A percentile compares a stretch with the other conserved stretches of the same genome.
These are phyloP conservation scores for Erysiphe neolycopersici DNA, from an alignment of 2,329 filamentous ascomycete genomes.

Conservation along the genomic window DNA sequence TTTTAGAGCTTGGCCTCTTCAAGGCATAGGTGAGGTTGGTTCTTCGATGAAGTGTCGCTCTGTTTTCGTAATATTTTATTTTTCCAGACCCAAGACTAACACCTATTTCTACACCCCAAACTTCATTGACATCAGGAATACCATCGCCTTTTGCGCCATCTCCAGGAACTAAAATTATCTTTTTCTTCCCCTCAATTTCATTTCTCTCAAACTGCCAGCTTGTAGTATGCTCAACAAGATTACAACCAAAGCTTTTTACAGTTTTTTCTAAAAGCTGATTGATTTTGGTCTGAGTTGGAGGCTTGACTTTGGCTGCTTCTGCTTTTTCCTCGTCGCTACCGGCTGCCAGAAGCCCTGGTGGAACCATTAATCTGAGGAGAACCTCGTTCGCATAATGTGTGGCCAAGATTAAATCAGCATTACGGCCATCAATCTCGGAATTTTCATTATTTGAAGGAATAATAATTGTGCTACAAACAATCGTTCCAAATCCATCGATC, in stretches of 20 bases:
- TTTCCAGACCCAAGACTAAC: constrained; percentile 79
- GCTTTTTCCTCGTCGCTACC: constrained; percentile 88
- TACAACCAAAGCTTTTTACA: constrained; percentile 71
- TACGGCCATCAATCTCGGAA: constrained; percentile 42
- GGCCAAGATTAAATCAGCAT: constrained; percentile 69
- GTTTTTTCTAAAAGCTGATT: constrained; percentile 74
- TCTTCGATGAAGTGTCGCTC: constrained; percentile 76
- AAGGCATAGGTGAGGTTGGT: constrained; percentile 77
- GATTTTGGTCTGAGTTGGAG: constrained; percentile 67
- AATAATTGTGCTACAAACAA: constrained; percentile 80
- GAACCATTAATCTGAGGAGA: constrained; percentile 69
- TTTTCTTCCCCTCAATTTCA: constrained; percentile 86
- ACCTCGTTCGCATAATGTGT: constrained; percentile 93
- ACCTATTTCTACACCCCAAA: constrained; percentile 94
- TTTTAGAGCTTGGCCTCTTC: constrained; percentile 80
- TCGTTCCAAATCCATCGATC: constrained; percentile 89
- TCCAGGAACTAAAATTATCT: constrained; percentile 73
- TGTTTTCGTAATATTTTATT: constrained; percentile 72
- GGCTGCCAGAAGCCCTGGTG: constrained; percentile 57
- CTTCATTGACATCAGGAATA: constrained; percentile 64
- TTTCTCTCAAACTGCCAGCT: constrained; percentile 92
- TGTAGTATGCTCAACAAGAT: constrained; percentile 89
- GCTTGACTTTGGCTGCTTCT: constrained; percentile 60
- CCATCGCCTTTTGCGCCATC: constrained; percentile 85
- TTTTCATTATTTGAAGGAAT: constrained; percentile 35